A percentile compares a stretch with the other conserved stretches of the same genome.
Evolutionary conservation across 148 eudicot species (phyloP).

Genomic region (Fallopia convolvulus): DNA sequence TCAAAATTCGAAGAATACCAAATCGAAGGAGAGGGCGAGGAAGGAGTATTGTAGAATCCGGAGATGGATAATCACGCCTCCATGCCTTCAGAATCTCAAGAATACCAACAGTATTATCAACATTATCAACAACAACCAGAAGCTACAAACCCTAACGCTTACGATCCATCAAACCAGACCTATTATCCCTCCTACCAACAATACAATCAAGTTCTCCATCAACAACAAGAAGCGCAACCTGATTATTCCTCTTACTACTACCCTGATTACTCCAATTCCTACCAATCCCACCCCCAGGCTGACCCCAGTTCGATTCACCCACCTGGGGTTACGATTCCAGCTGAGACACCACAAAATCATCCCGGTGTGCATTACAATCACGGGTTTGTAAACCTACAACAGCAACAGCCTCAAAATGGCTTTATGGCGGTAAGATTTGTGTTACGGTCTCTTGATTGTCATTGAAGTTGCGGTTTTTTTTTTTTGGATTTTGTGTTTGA

Average conservation of each 20-base stretch:
- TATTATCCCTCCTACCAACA: conserved; percentile 7
- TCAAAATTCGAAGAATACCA: neutral
- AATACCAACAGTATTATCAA: conserved; percentile 1
- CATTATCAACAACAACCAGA: conserved; percentile 14
- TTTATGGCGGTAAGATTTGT: neutral
- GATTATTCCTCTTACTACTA: conserved; percentile 5
- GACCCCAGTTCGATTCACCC: conserved; percentile 3
- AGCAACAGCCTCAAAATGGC: neutral
- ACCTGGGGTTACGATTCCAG: conserved; percentile 2
- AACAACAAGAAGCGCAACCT: conserved; percentile 1
- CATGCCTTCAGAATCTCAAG: conserved; percentile 7
- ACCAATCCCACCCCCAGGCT: neutral
- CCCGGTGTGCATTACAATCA: neutral
- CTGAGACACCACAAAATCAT: conserved; percentile 1
- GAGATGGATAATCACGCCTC: conserved; percentile 5
- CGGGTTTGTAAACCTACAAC: neutral
- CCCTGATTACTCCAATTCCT: conserved; percentile 7
- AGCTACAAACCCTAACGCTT: conserved; percentile 15
- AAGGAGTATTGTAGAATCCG: conserved; percentile 2
- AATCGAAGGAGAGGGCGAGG: neutral
- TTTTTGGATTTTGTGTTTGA: neutral
- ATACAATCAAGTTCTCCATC: neutral
- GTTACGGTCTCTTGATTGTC: neutral
- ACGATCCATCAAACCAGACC: conserved; percentile 7
- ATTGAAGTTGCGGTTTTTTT: neutral